Conservation (phyloP, 768 basidiomycete genomes). For the Mycena crocata region DNA sequence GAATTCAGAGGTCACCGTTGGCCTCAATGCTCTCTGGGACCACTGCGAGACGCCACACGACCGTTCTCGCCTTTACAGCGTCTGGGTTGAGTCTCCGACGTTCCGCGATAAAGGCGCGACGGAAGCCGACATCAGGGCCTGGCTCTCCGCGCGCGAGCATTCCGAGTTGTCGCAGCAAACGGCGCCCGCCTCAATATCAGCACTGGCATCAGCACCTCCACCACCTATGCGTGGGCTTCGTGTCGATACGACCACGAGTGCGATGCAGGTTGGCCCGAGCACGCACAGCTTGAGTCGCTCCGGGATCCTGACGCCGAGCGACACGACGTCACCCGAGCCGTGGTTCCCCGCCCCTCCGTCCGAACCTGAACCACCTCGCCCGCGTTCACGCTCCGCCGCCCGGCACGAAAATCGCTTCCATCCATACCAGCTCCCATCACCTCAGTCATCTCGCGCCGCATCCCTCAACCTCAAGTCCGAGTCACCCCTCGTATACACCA, state of each 20-base stretch:
- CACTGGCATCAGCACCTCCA: not conserved
- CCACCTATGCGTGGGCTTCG: not conserved
- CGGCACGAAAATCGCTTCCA: not conserved
- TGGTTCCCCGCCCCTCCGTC: not conserved
- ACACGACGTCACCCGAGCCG: slow-evolving; percentile 24
- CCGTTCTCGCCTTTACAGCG: not conserved
- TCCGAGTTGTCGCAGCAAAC: not conserved
- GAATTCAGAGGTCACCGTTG: not conserved
- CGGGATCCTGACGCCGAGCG: slow-evolving; percentile 19
- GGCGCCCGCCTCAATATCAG: not conserved
- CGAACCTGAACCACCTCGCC: not conserved
- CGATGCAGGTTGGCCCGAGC: not conserved
- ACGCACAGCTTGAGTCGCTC: not conserved
- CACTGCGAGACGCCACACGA: not conserved
- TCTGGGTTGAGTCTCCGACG: not conserved
- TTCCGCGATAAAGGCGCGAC: not conserved
- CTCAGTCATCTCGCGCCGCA: slow-evolving; percentile 12
- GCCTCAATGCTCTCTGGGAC: not conserved
- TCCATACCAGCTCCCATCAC: slow-evolving; percentile 4
- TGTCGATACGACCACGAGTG: slow-evolving; percentile 10
- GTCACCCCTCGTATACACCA: slow-evolving; percentile 3
- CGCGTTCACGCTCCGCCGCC: not conserved
- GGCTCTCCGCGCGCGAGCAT: slow-evolving; percentile 2
- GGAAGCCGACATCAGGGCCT: not conserved
- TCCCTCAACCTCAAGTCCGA: slow-evolving; percentile 24